phyloP scores from a whole-genome alignment of 106 monocot species.

The Triglochin maritima region DNA sequence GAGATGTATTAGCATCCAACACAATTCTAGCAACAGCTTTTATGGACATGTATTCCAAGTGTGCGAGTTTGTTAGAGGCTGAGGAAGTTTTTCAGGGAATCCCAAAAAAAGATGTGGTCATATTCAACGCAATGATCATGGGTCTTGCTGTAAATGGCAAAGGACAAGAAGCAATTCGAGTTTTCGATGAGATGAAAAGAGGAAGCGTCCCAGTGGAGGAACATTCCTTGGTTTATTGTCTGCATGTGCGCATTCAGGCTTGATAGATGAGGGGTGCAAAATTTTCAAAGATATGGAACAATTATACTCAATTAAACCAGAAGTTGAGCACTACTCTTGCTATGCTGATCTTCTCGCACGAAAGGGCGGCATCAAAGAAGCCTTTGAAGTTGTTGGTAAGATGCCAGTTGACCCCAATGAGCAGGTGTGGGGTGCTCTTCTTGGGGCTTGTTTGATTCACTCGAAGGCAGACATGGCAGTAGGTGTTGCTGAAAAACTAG shows the following conservation, averaged over 20 bases:
- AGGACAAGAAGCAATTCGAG: constrained; percentile 12
- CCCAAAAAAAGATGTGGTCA: constrained; percentile 13
- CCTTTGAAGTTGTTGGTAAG: constrained; percentile 14
- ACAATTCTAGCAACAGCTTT: constrained; percentile 30
- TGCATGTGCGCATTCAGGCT: constrained; percentile 30
- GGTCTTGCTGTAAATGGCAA: constrained; percentile 28
- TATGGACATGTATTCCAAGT: constrained; percentile 35
- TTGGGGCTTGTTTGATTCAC: constrained; percentile 28
- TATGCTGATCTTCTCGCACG: constrained; percentile 35
- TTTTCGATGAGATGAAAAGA: constrained; percentile 17
- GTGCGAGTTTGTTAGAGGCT: constrained; percentile 19
- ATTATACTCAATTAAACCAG: constrained; percentile 10
- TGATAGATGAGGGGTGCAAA: constrained; percentile 21
- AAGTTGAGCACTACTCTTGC: constrained; percentile 30
- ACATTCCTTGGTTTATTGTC: constrained; percentile 29
- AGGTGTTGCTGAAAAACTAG: constrained; percentile 11
- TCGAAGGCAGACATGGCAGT: constrained; percentile 18
- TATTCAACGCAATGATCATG: constrained; percentile 32
- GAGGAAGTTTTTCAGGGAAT: constrained; percentile 9
- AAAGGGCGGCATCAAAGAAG: constrained; percentile 21
- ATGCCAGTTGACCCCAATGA: constrained; percentile 27
- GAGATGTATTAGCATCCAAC: constrained; percentile 7
- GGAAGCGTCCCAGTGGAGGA: constrained; percentile 17
- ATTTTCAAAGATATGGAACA: constrained; percentile 22
- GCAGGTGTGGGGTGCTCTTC: constrained; percentile 35